Conservation (phyloP, 306 rosid genomes). For the Rubus idaeus region DNA sequence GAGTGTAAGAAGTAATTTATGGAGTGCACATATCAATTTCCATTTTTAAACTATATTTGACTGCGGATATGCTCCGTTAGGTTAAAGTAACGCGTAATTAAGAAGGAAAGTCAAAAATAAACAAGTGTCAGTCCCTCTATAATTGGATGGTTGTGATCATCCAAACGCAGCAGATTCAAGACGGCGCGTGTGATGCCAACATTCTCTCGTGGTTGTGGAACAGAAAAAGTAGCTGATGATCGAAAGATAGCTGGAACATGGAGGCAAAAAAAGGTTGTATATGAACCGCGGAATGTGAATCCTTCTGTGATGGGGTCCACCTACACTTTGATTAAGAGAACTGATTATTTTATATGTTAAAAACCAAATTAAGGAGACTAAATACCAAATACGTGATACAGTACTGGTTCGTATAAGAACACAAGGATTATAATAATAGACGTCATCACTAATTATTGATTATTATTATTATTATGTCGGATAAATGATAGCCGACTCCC, state of each 20-base stretch:
- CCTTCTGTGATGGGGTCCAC: slow-evolving; percentile 6
- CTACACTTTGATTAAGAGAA: background rate
- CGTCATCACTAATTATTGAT: too few species aligned
- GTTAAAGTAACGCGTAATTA: background rate
- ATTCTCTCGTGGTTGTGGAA: background rate
- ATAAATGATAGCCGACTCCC: too few species aligned
- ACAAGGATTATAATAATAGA: too few species aligned
- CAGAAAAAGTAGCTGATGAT: background rate
- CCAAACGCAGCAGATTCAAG: background rate
- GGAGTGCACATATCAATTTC: background rate
- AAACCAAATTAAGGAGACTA: too few species aligned
- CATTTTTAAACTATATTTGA: background rate
- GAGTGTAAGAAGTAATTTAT: background rate
- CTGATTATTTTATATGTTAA: background rate
- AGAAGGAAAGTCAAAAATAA: background rate
- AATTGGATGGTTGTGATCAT: background rate
- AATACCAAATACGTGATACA: too few species aligned
- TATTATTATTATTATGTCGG: too few species aligned
- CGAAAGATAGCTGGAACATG: slow-evolving; percentile 21
- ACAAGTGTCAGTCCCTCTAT: background rate
- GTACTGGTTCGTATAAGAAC: too few species aligned
- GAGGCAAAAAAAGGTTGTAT: slow-evolving; percentile 16
- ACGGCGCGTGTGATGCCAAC: slow-evolving; percentile 3
- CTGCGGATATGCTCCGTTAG: background rate
- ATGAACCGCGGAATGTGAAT: background rate